Conservation (phyloP, 192 early-diverging fungal genomes). For the Chytriomyces hyalinus region DNA sequence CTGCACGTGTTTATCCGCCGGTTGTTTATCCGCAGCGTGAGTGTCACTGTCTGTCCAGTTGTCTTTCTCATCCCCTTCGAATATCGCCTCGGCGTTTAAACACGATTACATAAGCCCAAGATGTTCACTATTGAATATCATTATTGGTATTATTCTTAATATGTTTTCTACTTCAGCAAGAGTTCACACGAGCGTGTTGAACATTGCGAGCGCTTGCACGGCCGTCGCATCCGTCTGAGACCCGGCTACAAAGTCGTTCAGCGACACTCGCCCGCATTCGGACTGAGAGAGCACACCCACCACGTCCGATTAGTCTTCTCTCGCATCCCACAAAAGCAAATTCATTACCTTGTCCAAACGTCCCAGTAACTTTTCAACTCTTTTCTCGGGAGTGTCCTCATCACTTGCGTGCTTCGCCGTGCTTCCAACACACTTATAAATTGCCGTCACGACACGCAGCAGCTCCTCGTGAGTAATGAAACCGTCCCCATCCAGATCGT, state of each 20-base stretch:
- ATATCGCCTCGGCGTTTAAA: too few species aligned
- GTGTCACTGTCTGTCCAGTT: too few species aligned
- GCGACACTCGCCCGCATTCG: slow-evolving; percentile 78
- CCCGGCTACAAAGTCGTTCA: slow-evolving; percentile 88
- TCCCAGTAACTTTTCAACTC: slow-evolving; percentile 86
- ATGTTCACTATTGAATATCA: too few species aligned
- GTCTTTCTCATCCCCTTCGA: too few species aligned
- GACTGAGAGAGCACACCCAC: slow-evolving; percentile 51
- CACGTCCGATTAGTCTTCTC: not conserved
- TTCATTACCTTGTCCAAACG: slow-evolving; percentile 78
- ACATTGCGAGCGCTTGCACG: slow-evolving; percentile 84
- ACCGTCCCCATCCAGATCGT: slow-evolving; percentile 90
- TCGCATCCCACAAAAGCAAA: not conserved
- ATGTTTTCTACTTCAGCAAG: not conserved
- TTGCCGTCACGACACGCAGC: slow-evolving; percentile 89
- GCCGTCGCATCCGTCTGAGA: slow-evolving; percentile 86
- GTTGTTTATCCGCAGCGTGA: too few species aligned
- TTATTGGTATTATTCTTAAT: too few species aligned
- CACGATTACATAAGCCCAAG: too few species aligned
- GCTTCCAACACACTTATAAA: slow-evolving; percentile 92
- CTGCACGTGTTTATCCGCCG: too few species aligned
- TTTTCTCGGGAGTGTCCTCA: slow-evolving; percentile 89
- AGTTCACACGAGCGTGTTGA: slow-evolving; percentile 79
- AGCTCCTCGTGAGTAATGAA: slow-evolving; percentile 88
- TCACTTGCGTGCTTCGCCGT: slow-evolving; percentile 89